Percentiles rank a stretch among this genome's conserved stretches.
Conservation (phyloP, 1,139 yeast species). For the Meyerozyma carpophila region DNA sequence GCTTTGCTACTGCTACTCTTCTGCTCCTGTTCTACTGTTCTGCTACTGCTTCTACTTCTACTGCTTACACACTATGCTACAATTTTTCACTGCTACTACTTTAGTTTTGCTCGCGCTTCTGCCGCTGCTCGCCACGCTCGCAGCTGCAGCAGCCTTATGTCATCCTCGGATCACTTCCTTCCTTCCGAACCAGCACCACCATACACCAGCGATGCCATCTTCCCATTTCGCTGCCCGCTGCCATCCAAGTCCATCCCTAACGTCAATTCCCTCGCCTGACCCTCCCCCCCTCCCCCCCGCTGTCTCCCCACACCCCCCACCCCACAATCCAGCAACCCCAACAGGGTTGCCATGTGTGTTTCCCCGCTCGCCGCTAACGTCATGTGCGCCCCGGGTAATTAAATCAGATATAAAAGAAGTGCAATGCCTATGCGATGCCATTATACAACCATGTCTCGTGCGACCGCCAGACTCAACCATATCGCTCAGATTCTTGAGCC, state of each 20-base stretch:
- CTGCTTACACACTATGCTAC: no score
- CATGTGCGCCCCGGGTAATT: constrained; percentile 1
- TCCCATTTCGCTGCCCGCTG: neutral
- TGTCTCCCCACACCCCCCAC: neutral
- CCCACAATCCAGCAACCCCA: neutral
- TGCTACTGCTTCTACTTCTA: neutral
- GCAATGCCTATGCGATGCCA: neutral
- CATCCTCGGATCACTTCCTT: neutral
- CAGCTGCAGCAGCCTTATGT: neutral
- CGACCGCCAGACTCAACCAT: constrained; percentile 36
- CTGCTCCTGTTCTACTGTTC: neutral
- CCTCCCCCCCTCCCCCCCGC: neutral
- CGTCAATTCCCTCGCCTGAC: neutral
- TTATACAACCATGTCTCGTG: constrained; percentile 7
- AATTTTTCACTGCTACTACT: no score
- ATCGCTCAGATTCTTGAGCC: constrained; percentile 31
- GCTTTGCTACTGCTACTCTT: no score
- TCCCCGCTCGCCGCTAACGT: neutral
- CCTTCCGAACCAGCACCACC: neutral
- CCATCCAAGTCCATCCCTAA: neutral
- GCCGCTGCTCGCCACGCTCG: neutral
- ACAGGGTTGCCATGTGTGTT: neutral
- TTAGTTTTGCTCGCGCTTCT: no score
- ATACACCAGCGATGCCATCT: neutral
- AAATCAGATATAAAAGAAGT: neutral